These are phyloP conservation scores for Spizellomyces sp. DNA, from an alignment of 192 early-diverging fungal species.

Conservation along the genomic window DNA sequence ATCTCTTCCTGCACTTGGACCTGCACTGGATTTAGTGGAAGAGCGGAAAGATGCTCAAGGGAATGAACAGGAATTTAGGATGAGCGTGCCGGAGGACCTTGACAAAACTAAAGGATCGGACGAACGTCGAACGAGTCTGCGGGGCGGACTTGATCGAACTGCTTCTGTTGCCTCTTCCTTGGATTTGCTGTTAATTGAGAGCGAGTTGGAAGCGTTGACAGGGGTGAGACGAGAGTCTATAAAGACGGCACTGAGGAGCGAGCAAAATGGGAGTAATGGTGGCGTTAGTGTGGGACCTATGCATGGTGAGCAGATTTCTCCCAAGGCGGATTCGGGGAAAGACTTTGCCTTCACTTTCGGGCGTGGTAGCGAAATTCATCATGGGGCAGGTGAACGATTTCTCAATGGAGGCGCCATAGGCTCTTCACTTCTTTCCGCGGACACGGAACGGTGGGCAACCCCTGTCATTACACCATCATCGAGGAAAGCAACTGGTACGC, in stretches of 20 bases:
- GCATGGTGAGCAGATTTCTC: neutral
- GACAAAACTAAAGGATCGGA: constrained; percentile 10
- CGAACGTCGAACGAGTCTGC: constrained; percentile 7
- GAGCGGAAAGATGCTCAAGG: constrained; percentile 14
- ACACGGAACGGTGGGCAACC: constrained; percentile 6
- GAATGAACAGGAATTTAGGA: constrained; percentile 6
- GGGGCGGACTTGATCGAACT: constrained; percentile 3
- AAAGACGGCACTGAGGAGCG: too few species aligned
- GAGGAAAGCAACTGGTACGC: neutral
- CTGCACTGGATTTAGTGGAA: constrained; percentile 29
- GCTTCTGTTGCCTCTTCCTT: constrained; percentile 19
- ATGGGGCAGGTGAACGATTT: neutral
- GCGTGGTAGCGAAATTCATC: too few species aligned
- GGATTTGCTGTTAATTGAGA: constrained; percentile 26
- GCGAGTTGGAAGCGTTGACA: constrained; percentile 16
- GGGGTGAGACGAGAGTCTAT: neutral
- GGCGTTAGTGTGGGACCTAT: neutral
- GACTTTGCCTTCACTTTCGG: constrained; percentile 14
- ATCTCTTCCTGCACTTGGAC: constrained; percentile 7
- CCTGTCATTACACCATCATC: neutral
- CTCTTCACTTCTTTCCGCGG: too few species aligned
- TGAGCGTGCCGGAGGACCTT: constrained; percentile 23
- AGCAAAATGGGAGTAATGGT: neutral
- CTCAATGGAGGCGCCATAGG: neutral
- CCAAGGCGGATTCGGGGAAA: constrained; percentile 33